A percentile compares a stretch with the other conserved stretches of the same genome.
These are phyloP conservation scores for Withania somnifera DNA, from an alignment of 305 asterid species.

Conservation along the genomic window DNA sequence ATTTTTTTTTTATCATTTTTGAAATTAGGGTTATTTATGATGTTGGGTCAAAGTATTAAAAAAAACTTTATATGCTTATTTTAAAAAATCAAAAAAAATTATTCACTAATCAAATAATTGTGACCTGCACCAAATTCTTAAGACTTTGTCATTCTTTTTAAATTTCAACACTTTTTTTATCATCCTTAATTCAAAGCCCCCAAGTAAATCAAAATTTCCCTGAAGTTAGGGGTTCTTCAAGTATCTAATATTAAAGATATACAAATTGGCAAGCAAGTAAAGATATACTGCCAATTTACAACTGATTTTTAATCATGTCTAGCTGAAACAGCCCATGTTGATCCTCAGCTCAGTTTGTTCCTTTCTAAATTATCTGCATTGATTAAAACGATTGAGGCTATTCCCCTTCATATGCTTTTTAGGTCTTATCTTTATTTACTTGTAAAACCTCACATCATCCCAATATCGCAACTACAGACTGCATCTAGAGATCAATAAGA, in stretches of 20 bases:
- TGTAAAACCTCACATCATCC: background rate
- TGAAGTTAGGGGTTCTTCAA: background rate
- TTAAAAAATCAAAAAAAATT: no score
- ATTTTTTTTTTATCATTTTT: no score
- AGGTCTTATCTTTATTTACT: background rate
- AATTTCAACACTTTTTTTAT: no score
- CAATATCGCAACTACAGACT: background rate
- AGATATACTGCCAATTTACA: background rate
- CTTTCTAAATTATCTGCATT: background rate
- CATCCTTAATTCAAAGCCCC: no score
- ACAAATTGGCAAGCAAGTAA: background rate
- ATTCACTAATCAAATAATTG: no score
- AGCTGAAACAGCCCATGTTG: background rate
- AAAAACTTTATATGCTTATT: no score
- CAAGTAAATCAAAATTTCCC: background rate
- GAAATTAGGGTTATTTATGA: no score
- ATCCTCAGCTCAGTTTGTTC: background rate
- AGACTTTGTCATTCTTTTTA: no score
- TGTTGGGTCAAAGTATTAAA: no score
- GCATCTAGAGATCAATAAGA: background rate
- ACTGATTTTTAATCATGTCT: background rate
- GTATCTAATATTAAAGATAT: background rate
- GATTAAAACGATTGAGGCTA: background rate
- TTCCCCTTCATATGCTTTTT: background rate
- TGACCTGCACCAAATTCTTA: no score